Evolutionary conservation across 2,329 filamentous ascomycete genomes (phyloP).

Genomic region (Cercospora sojina): DNA sequence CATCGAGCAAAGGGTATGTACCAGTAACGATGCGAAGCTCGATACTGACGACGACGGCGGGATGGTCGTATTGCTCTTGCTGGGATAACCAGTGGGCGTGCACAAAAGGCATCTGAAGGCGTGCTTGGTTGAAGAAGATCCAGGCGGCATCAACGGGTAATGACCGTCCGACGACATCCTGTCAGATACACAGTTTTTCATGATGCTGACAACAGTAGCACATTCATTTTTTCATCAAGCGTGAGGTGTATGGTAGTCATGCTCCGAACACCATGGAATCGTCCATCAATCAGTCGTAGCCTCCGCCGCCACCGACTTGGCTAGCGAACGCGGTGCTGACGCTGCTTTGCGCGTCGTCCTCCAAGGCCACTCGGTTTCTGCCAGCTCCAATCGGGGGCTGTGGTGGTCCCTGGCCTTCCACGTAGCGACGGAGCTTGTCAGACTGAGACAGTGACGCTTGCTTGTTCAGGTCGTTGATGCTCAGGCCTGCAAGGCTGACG

Average conservation of each 20-base stretch:
- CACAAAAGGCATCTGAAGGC: not conserved
- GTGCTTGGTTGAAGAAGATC: not conserved
- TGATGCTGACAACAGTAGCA: slow-evolving; percentile 17
- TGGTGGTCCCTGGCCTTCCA: slow-evolving; percentile 61
- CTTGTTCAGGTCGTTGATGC: slow-evolving; percentile 69
- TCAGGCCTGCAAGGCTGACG: slow-evolving; percentile 82
- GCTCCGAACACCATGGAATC: slow-evolving; percentile 9
- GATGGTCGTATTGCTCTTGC: not conserved
- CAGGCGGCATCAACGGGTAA: slow-evolving; percentile 1
- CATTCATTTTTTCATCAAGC: slow-evolving; percentile 18
- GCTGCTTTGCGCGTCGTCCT: slow-evolving; percentile 93
- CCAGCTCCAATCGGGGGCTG: slow-evolving; percentile 60
- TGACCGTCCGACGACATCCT: not conserved
- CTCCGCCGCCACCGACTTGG: slow-evolving; percentile 60
- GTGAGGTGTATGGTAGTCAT: slow-evolving; percentile 20
- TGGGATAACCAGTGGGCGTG: not conserved
- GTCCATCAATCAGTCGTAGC: slow-evolving; percentile 34
- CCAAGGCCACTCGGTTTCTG: slow-evolving; percentile 49
- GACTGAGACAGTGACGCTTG: slow-evolving; percentile 74
- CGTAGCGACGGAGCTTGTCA: slow-evolving; percentile 90
- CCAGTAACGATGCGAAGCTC: not conserved
- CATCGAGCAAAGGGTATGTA: slow-evolving; percentile 3
- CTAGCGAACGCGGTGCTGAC: slow-evolving; percentile 95
- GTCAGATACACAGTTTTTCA: not conserved
- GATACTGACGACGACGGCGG: slow-evolving; percentile 1